These are phyloP conservation scores for Ambrosia trifida DNA, from an alignment of 129 eudicot species.

Conservation along the genomic window DNA sequence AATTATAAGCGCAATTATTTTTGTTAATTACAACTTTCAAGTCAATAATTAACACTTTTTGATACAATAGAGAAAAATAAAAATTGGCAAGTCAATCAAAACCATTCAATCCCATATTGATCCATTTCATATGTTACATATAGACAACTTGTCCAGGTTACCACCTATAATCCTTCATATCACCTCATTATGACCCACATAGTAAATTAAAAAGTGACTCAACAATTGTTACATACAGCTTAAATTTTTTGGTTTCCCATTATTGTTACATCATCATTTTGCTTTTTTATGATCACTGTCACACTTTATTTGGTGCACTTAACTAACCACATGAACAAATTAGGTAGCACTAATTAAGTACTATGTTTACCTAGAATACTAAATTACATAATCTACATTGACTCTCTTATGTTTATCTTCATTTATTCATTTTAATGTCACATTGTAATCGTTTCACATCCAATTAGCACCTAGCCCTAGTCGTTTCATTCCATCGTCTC, in stretches of 20 bases:
- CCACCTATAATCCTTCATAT: conserved; percentile 9
- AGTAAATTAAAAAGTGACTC: conserved; percentile 4
- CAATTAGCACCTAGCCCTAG: not conserved
- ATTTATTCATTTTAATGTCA: not conserved
- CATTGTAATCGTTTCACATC: not conserved
- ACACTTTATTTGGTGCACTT: conserved; percentile 30
- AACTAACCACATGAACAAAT: conserved; percentile 9
- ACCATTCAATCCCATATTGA: no score
- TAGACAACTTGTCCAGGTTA: not conserved
- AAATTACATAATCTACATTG: not conserved
- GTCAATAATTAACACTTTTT: no score
- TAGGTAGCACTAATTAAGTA: conserved; percentile 23
- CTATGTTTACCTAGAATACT: not conserved
- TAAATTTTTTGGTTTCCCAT: conserved; percentile 17
- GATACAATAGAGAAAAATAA: no score
- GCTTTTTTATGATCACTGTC: conserved; percentile 25
- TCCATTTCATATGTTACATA: no score
- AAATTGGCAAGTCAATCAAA: no score
- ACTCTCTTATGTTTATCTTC: not conserved
- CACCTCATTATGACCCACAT: not conserved
- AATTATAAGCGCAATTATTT: no score
- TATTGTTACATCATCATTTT: conserved; percentile 29
- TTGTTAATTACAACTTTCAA: no score
- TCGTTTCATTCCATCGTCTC: no score
- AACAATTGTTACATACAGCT: conserved; percentile 11